Conservation (phyloP, 306 rosid genomes). For the Heteromeles arbutifolia region DNA sequence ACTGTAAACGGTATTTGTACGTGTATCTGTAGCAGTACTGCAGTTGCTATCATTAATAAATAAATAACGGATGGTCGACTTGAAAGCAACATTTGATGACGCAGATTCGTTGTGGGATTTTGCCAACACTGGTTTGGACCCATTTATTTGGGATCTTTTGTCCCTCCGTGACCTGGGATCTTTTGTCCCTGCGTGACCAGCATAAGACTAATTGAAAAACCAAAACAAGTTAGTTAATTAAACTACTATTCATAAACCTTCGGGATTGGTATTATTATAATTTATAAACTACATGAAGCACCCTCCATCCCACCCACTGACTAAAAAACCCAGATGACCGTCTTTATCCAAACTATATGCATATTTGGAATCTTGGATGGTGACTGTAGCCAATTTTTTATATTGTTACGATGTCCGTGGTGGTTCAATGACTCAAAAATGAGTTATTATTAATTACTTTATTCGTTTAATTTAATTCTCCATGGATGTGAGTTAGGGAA, state of each 20-base stretch:
- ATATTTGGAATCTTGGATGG: neutral
- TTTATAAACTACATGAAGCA: neutral
- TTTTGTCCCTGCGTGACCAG: slow-evolving; percentile 7
- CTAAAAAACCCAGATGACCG: neutral
- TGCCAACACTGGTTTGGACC: slow-evolving; percentile 7
- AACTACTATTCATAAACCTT: neutral
- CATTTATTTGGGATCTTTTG: neutral
- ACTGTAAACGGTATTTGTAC: neutral
- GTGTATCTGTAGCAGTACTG: neutral
- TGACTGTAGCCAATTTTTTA: neutral
- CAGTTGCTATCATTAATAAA: neutral
- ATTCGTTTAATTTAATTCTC: neutral
- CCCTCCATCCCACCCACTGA: neutral
- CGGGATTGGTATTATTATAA: neutral
- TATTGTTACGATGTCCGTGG: neutral
- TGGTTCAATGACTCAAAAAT: neutral
- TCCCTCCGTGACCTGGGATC: neutral
- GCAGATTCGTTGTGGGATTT: neutral
- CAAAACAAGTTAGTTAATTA: neutral
- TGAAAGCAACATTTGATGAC: slow-evolving; percentile 11
- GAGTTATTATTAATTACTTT: neutral
- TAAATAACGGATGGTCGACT: neutral
- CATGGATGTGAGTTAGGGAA: neutral
- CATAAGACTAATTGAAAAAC: neutral
- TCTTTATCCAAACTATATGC: neutral